Conservation (phyloP, 345 rosid genomes). For the Populus nigra region DNA sequence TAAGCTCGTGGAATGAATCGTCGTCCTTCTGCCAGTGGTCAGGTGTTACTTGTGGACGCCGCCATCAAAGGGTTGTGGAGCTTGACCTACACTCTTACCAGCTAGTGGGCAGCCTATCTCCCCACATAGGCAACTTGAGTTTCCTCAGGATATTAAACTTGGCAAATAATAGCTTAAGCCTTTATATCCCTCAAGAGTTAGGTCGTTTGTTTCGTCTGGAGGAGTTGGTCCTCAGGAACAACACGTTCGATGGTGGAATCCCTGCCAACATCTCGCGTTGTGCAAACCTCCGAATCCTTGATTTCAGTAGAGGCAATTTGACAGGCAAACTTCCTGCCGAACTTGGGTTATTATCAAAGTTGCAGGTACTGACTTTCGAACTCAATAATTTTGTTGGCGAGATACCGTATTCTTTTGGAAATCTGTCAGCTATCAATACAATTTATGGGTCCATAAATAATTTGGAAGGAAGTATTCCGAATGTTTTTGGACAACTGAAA, state of each 20-base stretch:
- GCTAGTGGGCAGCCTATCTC: not conserved
- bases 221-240: too few relatives aligned
- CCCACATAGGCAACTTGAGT: not conserved
- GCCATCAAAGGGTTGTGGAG: too few relatives aligned
- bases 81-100: not conserved
- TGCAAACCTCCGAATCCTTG: too few relatives aligned
- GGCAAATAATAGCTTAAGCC: too few relatives aligned
- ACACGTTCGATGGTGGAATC: too few relatives aligned
- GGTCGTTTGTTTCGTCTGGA: too few relatives aligned
- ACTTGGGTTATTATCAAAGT: not conserved
- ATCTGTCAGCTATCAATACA: not conserved
- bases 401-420: not conserved
- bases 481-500: not conserved
- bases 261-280: too few relatives aligned
- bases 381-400: not conserved
- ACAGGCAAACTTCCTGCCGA: not conserved
- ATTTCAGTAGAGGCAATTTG: not conserved
- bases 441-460: not conserved
- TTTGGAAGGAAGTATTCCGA: conserved; percentile 16
- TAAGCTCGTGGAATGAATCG: too few relatives aligned
- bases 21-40: too few relatives aligned
- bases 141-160: too few relatives aligned
- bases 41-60: too few relatives aligned
- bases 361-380: not conserved
- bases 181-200: too few relatives aligned